Percentiles rank a stretch among this genome's conserved stretches.
Evolutionary conservation across 306 rosid genomes (phyloP).

Genomic region (Potentilla sterilis): DNA sequence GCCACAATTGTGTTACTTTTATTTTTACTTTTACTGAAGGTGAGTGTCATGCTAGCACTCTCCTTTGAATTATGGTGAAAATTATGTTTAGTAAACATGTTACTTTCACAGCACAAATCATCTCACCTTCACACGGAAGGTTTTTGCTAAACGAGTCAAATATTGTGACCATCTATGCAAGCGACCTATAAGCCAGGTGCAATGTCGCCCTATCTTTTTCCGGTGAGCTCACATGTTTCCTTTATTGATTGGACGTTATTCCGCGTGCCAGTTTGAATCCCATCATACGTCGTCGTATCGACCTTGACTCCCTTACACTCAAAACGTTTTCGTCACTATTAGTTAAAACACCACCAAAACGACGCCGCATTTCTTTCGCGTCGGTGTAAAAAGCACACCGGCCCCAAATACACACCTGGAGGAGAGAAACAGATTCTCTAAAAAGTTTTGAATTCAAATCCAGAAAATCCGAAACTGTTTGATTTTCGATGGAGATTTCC

Average conservation of each 20-base stretch:
- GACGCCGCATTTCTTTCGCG: constrained; percentile 21
- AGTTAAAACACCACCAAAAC: neutral
- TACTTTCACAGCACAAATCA: too few relatives aligned
- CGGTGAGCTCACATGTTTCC: neutral
- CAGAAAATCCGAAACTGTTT: neutral
- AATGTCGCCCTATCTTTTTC: neutral
- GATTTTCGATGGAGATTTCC: constrained; percentile 54
- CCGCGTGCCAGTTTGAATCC: neutral
- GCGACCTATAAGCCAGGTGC: neutral
- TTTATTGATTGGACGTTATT: neutral
- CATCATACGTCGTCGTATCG: neutral
- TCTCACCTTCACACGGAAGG: too few relatives aligned
- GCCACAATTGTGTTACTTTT: too few relatives aligned
- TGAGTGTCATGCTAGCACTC: too few relatives aligned
- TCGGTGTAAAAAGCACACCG: neutral
- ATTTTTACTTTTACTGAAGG: too few relatives aligned
- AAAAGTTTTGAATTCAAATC: neutral
- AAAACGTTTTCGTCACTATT: neutral
- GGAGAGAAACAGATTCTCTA: neutral
- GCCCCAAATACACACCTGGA: too few relatives aligned
- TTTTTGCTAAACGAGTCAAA: too few relatives aligned
- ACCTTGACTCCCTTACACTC: neutral
- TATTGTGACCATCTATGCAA: neutral
- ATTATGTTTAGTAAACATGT: too few relatives aligned
- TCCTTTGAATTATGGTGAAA: too few relatives aligned